Conservation (phyloP, 129 eudicot species). For the Deinandra increscens region DNA sequence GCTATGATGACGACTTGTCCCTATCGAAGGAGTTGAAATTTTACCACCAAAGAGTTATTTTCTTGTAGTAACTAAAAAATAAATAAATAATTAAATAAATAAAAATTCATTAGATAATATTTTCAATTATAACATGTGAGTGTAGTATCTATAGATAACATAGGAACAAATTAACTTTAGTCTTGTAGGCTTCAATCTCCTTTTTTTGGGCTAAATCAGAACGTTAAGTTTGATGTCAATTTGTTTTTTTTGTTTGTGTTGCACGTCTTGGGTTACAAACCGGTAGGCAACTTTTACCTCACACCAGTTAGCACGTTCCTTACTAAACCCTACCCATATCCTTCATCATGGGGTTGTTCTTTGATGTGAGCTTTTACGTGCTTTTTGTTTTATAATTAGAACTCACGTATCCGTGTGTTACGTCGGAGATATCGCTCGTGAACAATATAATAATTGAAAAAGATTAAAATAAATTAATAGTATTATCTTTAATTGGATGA, state of each 20-base stretch:
- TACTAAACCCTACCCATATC: background rate
- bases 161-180: background rate
- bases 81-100: too few species aligned
- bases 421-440: too few species aligned
- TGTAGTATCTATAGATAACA: background rate
- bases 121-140: background rate
- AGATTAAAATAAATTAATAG: too few species aligned
- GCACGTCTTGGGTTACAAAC: constrained; percentile 2
- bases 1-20: too few species aligned
- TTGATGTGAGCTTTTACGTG: background rate
- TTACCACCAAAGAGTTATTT: too few species aligned
- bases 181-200: background rate
- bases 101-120: too few species aligned
- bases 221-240: constrained; percentile 18
- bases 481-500: too few species aligned
- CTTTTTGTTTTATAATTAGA: too few species aligned
- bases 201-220: constrained; percentile 1
- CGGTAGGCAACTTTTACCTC: constrained; percentile 14
- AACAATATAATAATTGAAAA: too few species aligned
- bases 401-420: too few species aligned
- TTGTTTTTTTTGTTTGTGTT: constrained; percentile 5
- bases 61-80: too few species aligned
- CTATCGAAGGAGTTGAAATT: too few species aligned
- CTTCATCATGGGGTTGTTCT: background rate
- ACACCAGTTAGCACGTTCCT: background rate